These are phyloP conservation scores for Corylus heterophylla DNA, from an alignment of 306 rosid genomes.

Conservation along the genomic window DNA sequence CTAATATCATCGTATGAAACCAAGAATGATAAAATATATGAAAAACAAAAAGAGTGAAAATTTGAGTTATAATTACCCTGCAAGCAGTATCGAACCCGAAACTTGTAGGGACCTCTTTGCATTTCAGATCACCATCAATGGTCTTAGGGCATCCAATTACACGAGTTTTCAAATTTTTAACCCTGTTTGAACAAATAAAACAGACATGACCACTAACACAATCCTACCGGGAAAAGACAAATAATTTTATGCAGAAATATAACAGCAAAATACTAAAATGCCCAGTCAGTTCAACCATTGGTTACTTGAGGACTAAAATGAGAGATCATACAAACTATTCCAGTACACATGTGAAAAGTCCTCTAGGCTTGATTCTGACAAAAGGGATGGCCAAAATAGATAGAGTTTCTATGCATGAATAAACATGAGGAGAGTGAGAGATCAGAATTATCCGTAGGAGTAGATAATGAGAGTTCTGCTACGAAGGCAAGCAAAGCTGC, in stretches of 20 bases:
- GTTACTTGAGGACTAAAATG: background rate
- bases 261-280: background rate
- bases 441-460: background rate
- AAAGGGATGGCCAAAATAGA: background rate
- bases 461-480: background rate
- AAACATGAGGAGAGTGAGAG: background rate
- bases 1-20: background rate
- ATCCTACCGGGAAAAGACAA: background rate
- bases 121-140: conserved; percentile 92
- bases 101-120: conserved; percentile 97
- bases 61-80: conserved; percentile 58
- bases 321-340: background rate
- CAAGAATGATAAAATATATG: conserved; percentile 6
- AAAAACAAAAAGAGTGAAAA: background rate
- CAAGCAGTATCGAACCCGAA: conserved; percentile 98
- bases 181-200: conserved; percentile 46
- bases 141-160: conserved; percentile 99
- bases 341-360: background rate
- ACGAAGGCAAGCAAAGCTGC: background rate
- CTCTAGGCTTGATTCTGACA: background rate
- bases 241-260: background rate
- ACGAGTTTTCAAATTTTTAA: conserved; percentile 71
- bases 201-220: background rate
- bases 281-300: background rate
- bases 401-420: background rate